Base-by-base conservation (phyloP, 352 stramenopile species). In the Blastocystis sp. region DNA sequence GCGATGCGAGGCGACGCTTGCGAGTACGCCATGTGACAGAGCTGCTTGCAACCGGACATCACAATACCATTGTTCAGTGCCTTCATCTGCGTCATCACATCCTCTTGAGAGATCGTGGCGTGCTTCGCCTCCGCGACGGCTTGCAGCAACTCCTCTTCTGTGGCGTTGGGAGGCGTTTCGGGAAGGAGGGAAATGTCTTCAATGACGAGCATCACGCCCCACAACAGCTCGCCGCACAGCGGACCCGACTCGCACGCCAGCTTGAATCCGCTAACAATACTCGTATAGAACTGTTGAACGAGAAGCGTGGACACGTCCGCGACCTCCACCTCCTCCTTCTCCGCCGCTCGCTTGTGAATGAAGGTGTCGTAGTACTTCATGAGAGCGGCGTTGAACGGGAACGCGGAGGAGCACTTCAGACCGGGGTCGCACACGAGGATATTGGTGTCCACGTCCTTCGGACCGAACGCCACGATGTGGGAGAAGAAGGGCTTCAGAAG, bases 161-260 rank as follows among this genome's bases (percentile, higher is more conserved):
- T 89, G n/a, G 88, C 60, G 10, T 92, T 91, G 0, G 91, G 85
- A 33, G 90, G 91, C 24, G 92, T 59, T 16, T 91, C 92, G 9
- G 92, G 91, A 55, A 93, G 91, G 45, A 95, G 92, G 51, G 92
- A 81, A 2, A 97, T 90, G 55, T 95, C 92, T 62, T 97, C 94
- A 26, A 98, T 90, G 50, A 96, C 88, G 62, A 97, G 96, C 13
- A 93, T 93, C 3, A 97, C 94, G 29, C 95, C 94, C 92, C 94
- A 97, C 24, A 97, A 91, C 1, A 94, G 94, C 90, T 98, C 95
- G 39, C 95, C 94, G 63, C 94, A 96, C 31, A 98, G 90, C 10
- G 95, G 95, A 65, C 95, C 95, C 31, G 93, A 92, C 90, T 78
- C 76, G 61, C 91, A 92, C 2, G 94, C 92, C 90, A 95, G 93